Evolutionary conservation across 1,139 yeast genomes (phyloP).

Genomic region (Geotrichum fermentans): DNA sequence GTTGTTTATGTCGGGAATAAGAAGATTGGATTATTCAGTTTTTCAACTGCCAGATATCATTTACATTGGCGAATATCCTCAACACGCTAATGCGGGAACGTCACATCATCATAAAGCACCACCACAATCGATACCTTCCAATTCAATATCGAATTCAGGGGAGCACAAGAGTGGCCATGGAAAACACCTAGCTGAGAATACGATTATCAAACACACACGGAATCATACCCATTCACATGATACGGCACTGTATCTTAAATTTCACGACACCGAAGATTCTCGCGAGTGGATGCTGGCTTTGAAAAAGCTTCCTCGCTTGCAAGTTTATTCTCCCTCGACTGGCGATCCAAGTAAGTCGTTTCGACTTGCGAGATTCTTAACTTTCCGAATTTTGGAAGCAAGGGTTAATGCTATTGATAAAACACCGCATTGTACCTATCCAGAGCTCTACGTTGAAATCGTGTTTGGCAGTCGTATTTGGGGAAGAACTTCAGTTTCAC

Average conservation of each 20-base stretch:
- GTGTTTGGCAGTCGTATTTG: slow-evolving; percentile 52
- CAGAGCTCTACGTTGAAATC: slow-evolving; percentile 47
- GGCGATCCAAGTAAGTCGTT: slow-evolving; percentile 36
- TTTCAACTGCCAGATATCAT: slow-evolving; percentile 53
- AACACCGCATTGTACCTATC: slow-evolving; percentile 18
- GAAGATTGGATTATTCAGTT: slow-evolving; percentile 64
- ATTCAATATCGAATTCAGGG: slow-evolving; percentile 15
- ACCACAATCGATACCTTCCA: slow-evolving; percentile 25
- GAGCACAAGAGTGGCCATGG: neutral
- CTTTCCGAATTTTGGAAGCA: slow-evolving; percentile 64
- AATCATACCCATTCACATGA: slow-evolving; percentile 14
- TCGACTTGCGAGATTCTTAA: slow-evolving; percentile 52
- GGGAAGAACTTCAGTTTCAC: slow-evolving; percentile 52
- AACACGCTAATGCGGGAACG: slow-evolving; percentile 2
- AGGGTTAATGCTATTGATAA: slow-evolving; percentile 38
- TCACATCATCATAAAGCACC: slow-evolving; percentile 8
- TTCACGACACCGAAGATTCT: slow-evolving; percentile 64
- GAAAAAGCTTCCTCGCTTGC: slow-evolving; percentile 61
- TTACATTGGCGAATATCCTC: slow-evolving; percentile 24
- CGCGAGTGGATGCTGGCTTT: slow-evolving; percentile 83
- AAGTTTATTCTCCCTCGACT: slow-evolving; percentile 43
- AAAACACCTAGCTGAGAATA: slow-evolving; percentile 2
- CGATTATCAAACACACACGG: neutral
- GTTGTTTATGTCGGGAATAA: slow-evolving; percentile 59
- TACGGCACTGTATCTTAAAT: slow-evolving; percentile 35